Evolutionary conservation across 1,139 yeast species (phyloP), one percentile per base, ranked within the genome.

Genomic region (Scheffersomyces cryptocercus): DNA sequence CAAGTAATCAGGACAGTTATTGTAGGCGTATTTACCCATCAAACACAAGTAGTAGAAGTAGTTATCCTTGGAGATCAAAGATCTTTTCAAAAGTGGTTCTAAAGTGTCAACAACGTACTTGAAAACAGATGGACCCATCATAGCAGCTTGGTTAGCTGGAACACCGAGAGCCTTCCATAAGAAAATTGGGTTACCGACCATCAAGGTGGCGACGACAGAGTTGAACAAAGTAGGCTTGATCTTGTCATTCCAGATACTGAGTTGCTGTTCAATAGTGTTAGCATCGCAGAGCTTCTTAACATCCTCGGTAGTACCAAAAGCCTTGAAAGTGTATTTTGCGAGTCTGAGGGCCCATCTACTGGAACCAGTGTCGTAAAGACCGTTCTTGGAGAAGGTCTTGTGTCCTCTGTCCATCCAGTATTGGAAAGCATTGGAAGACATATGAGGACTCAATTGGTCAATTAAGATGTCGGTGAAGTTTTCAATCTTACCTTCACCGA

Each of bases 81-180:
- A 81, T 53, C 85, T 72, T 15, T 70, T 70, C 47, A 87, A 73
- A 31, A 87, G 68, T 35, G 96, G 96, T 56, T 87, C 93, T 52
- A 88, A 73, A 10, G 96, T 87, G 59, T 87, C 90, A 41, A 82
- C 72, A 37, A 87, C 84, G 58, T 88, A 88, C 47, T 83, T 77
- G 52, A 84, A 66, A 37, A 86, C 84, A 0, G 91, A 85, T 29
- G 77, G 65, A 28, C 87, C 88, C 81, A 87, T 86, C 84, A 87
- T 79, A 34, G 80, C 72, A 6, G 95, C 90, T 65, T 87, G 96
- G 61, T 87, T 87, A 5, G 85, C 80, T 3, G 95, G 96, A 40
- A 87, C 95, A 12, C 96, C 95, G 37, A 87, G 74, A 0, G 95
- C 95, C 61, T 85, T 85, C 96, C 96, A 87, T 50, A 87, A 72